phyloP scores from a whole-genome alignment of 345 rosid species.

The Camelina laxa region DNA sequence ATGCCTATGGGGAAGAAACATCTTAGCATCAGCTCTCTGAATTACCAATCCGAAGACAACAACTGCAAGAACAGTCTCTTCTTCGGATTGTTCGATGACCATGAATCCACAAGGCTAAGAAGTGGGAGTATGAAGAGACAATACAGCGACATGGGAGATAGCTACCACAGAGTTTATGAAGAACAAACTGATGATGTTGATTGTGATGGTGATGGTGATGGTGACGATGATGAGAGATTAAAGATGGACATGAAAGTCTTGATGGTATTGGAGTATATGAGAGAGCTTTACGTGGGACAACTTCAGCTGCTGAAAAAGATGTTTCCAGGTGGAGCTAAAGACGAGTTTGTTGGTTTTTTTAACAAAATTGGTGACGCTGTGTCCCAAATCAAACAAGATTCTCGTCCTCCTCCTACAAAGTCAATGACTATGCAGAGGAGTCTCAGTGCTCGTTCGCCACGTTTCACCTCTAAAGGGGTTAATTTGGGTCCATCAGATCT shows the following conservation, averaged over 20 bases:
- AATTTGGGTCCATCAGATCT: constrained; percentile 12
- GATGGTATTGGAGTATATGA: constrained; percentile 44
- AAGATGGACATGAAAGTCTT: constrained; percentile 39
- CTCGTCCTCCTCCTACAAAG: constrained; percentile 21
- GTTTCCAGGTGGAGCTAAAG: constrained; percentile 42
- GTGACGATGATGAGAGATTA: constrained; percentile 12
- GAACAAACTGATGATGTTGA: background rate
- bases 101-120: constrained; percentile 35
- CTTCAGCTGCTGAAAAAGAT: constrained; percentile 37
- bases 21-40: constrained; percentile 30
- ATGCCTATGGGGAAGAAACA: constrained; percentile 38
- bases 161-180: constrained; percentile 32
- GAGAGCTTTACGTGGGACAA: constrained; percentile 46
- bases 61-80: constrained; percentile 36
- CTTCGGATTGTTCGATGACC: constrained; percentile 43
- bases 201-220: background rate
- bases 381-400: constrained; percentile 39
- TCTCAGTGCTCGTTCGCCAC: constrained; percentile 30
- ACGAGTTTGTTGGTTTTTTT: constrained; percentile 43
- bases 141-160: constrained; percentile 45
- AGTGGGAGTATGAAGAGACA: constrained; percentile 48
- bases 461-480: constrained; percentile 23
- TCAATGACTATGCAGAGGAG: constrained; percentile 41
- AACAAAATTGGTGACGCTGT: constrained; percentile 40
- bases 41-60: constrained; percentile 20